A percentile compares a stretch with the other conserved stretches of the same genome.
phyloP scores from a whole-genome alignment of 768 basidiomycete species.

The Trichaptum fuscoviolaceum region DNA sequence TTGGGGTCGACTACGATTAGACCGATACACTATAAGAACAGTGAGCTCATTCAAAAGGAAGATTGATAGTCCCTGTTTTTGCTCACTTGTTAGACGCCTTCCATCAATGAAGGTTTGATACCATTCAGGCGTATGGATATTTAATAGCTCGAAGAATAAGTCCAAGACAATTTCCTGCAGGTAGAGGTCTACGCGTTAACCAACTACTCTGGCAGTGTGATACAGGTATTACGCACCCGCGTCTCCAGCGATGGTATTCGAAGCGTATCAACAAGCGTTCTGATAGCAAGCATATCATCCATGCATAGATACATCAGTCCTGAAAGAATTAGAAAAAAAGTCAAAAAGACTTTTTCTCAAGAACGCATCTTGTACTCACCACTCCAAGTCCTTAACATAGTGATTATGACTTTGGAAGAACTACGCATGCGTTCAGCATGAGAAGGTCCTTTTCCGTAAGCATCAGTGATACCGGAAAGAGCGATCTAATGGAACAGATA shows the following conservation, averaged over 20 bases:
- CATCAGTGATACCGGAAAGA: slow-evolving; percentile 86
- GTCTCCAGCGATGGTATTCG: slow-evolving; percentile 85
- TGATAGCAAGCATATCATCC: slow-evolving; percentile 81
- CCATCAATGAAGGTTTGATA: slow-evolving; percentile 90
- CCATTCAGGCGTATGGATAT: slow-evolving; percentile 91
- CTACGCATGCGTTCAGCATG: slow-evolving; percentile 77
- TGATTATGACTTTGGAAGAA: slow-evolving; percentile 70
- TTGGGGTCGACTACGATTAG: not conserved
- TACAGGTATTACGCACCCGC: slow-evolving; percentile 47
- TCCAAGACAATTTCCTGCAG: slow-evolving; percentile 85
- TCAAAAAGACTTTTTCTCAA: slow-evolving; percentile 5
- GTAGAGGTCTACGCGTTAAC: slow-evolving; percentile 2
- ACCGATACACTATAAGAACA: slow-evolving; percentile 53
- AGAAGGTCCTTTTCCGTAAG: slow-evolving; percentile 77
- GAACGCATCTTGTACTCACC: slow-evolving; percentile 45
- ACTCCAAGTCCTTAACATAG: slow-evolving; percentile 89
- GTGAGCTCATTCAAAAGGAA: not conserved
- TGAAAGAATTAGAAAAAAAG: slow-evolving; percentile 22
- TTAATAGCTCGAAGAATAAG: slow-evolving; percentile 89
- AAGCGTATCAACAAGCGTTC: slow-evolving; percentile 78
- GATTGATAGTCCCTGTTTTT: slow-evolving; percentile 5
- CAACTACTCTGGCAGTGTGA: not conserved
- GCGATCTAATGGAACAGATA: slow-evolving; percentile 53
- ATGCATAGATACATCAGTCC: slow-evolving; percentile 94
- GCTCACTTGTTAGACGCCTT: slow-evolving; percentile 77